These are phyloP conservation scores for Plasmodium gonderi DNA, from an alignment of 169 alveolate genomes.

Conservation along the genomic window DNA sequence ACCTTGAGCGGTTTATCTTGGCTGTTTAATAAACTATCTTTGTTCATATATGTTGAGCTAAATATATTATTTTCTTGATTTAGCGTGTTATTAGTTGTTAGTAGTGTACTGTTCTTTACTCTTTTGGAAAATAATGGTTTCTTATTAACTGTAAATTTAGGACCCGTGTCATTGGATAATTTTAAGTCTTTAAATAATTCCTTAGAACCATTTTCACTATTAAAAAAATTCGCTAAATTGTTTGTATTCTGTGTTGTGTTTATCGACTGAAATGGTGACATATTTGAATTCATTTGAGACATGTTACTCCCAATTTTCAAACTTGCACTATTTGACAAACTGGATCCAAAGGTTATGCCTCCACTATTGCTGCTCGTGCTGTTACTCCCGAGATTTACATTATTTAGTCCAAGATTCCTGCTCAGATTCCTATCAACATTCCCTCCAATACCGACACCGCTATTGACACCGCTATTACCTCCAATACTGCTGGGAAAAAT, in stretches of 20 bases:
- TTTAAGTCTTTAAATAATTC: conserved; percentile 71
- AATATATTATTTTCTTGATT: conserved; percentile 40
- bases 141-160: conserved; percentile 59
- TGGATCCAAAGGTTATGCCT: not conserved
- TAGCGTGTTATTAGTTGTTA: conserved; percentile 3
- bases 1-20: conserved; percentile 63
- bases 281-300: not conserved
- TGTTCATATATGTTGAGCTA: conserved; percentile 48
- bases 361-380: not conserved
- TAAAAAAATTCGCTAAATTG: conserved; percentile 5
- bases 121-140: conserved; percentile 60
- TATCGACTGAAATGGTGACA: not conserved
- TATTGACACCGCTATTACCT: not conserved
- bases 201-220: conserved; percentile 52
- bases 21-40: conserved; percentile 37
- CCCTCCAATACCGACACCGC: not conserved
- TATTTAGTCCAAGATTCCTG: not conserved
- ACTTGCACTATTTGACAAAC: not conserved
- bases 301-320: not conserved
- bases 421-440: not conserved
- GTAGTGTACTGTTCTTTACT: not conserved
- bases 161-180: conserved; percentile 18
- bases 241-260: not conserved
- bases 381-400: too few relatives aligned
- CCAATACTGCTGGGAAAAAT: not conserved